Percentiles rank a stretch among this genome's conserved stretches.
Evolutionary conservation across 164 flowering plant species (phyloP).

Genomic region (Santalum album): DNA sequence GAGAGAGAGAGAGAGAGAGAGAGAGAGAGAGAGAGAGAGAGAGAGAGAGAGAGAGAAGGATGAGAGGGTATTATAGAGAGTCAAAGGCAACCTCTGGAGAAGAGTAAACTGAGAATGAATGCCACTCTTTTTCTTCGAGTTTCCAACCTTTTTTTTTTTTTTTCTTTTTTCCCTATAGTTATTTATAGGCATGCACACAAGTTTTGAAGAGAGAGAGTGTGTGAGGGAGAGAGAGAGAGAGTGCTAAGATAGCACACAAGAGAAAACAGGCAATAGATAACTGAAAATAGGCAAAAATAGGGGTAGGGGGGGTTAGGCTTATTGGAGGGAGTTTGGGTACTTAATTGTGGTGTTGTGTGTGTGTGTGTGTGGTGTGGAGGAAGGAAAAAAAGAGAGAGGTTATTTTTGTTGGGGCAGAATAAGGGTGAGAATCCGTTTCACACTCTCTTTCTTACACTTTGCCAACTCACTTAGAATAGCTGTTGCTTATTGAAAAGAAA

Average conservation of each 20-base stretch:
- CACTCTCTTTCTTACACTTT: constrained; percentile 47
- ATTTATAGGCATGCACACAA: not conserved
- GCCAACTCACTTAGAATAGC: constrained; percentile 30
- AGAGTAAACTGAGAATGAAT: too few species aligned
- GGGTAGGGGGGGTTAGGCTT: constrained; percentile 2
- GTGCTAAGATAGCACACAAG: not conserved
- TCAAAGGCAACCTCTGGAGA: too few species aligned
- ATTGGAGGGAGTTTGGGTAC: not conserved
- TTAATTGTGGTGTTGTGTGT: not conserved
- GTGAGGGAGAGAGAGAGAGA: constrained; percentile 5
- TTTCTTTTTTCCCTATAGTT: too few species aligned
- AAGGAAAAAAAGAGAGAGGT: too few species aligned
- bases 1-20: not conserved
- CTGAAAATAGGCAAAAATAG: constrained; percentile 21
- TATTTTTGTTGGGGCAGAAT: constrained; percentile 10
- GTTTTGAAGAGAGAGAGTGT: constrained; percentile 1
- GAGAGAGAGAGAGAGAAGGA: too few species aligned
- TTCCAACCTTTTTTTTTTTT: not conserved
- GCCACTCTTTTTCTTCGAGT: not conserved
- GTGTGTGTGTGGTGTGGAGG: too few species aligned
- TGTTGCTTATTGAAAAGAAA: too few species aligned
- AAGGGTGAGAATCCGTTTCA: constrained; percentile 24
- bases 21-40: not conserved
- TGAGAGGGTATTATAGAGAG: too few species aligned
- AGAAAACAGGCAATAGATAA: constrained; percentile 9